phyloP scores from a whole-genome alignment of 2,329 filamentous ascomycete species.

The Epichloe uncinata region DNA sequence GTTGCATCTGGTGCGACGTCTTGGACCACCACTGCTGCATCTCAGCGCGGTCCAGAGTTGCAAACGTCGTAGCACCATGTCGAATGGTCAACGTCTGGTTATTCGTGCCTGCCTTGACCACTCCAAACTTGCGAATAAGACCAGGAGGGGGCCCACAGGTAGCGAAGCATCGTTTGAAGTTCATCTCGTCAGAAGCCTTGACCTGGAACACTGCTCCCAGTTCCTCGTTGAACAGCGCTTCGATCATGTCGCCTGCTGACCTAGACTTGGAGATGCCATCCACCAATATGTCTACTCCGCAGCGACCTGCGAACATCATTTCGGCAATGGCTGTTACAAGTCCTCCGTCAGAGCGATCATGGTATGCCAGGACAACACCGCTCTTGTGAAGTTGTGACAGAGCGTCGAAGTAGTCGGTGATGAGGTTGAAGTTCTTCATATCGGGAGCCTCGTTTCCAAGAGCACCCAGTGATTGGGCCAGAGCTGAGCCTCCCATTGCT shows the following conservation, averaged over 20 bases:
- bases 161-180: constrained; percentile 82
- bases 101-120: constrained; percentile 53
- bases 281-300: constrained; percentile 72
- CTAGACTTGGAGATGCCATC: constrained; percentile 56
- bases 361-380: constrained; percentile 70
- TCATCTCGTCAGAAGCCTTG: constrained; percentile 66
- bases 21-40: constrained; percentile 82
- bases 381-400: constrained; percentile 49
- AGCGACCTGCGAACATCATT: constrained; percentile 97
- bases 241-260: constrained; percentile 50
- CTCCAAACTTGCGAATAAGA: constrained; percentile 72
- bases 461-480: constrained; percentile 80
- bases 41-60: constrained; percentile 53
- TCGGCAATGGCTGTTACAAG: constrained; percentile 81
- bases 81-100: constrained; percentile 70
- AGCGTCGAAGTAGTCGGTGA: constrained; percentile 88
- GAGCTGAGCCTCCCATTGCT: constrained; percentile 77
- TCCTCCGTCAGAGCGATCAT: constrained; percentile 88
- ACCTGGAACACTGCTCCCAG: constrained; percentile 94
- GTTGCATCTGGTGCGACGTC: constrained; percentile 87
- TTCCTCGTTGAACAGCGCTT: constrained; percentile 89
- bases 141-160: constrained; percentile 75
- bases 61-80: constrained; percentile 53
- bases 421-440: constrained; percentile 64
- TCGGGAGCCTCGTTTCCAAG: constrained; percentile 78